Conservation (phyloP, 306 rosid genomes). For the Dryas octopetala region DNA sequence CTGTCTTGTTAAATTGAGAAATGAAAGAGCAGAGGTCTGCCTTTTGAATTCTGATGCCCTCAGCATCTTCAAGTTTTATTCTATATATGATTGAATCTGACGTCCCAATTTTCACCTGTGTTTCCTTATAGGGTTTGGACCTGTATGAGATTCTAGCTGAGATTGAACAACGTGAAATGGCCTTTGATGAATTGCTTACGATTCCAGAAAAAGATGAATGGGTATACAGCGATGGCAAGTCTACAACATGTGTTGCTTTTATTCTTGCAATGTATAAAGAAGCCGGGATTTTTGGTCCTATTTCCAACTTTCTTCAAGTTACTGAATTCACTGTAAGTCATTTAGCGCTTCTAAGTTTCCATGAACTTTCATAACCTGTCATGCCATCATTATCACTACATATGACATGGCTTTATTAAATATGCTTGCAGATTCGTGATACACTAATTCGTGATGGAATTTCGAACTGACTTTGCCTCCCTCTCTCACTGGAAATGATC, state of each 20-base stretch:
- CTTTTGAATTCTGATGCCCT: background rate
- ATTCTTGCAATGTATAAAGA: conserved; percentile 93
- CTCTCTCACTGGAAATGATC: no score
- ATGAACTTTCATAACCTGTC: background rate
- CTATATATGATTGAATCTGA: background rate
- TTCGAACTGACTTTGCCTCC: no score
- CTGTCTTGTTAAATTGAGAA: background rate
- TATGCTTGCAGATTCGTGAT: no score
- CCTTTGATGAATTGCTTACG: conserved; percentile 79
- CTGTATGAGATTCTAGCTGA: conserved; percentile 71
- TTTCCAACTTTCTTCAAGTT: conserved; percentile 79
- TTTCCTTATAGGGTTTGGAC: conserved; percentile 64
- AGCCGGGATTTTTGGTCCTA: conserved; percentile 78
- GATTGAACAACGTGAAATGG: conserved; percentile 75
- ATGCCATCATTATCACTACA: background rate
- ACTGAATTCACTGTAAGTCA: conserved; percentile 89
- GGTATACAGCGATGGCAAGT: conserved; percentile 94
- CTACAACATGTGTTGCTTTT: conserved; percentile 91
- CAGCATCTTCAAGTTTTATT: background rate
- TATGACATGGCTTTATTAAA: no score
- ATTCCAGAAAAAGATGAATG: conserved; percentile 97
- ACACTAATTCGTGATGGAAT: no score
- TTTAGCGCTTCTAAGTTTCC: background rate
- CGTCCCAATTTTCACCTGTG: background rate
- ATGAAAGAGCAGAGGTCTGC: background rate